A percentile compares a stretch with the other conserved stretches of the same genome.
Evolutionary conservation across 2,329 filamentous ascomycete species (phyloP).

Genomic region (Diplodia intermedia): DNA sequence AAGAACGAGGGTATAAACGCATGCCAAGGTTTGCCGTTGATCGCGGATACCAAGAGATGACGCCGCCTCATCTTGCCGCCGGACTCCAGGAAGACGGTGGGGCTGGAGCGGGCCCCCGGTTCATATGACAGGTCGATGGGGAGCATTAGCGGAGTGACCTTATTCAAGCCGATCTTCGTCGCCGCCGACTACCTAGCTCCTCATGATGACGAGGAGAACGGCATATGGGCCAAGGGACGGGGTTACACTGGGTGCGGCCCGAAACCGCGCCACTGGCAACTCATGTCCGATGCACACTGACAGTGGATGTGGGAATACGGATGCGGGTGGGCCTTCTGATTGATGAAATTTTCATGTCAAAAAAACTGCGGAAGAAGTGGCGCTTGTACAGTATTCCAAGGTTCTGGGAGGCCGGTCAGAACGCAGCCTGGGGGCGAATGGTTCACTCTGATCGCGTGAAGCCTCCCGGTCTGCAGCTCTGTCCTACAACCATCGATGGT

Average conservation of each 20-base stretch:
- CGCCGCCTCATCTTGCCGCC: constrained; percentile 18
- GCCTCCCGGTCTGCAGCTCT: constrained; percentile 14
- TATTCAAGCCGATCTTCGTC: constrained; percentile 8
- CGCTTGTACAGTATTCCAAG: constrained; percentile 17
- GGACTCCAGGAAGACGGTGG: constrained; percentile 12
- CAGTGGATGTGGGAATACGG: constrained; percentile 18
- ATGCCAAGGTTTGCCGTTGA: constrained; percentile 15
- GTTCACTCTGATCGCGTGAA: constrained; percentile 14
- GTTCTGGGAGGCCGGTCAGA: constrained; percentile 9
- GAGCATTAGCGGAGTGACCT: constrained; percentile 8
- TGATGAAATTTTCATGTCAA: constrained; percentile 24
- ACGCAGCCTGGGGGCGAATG: background rate
- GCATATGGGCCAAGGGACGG: constrained; percentile 14
- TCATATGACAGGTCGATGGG: constrained; percentile 19
- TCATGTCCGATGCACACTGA: constrained; percentile 19
- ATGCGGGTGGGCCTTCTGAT: constrained; percentile 28
- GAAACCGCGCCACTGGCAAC: constrained; percentile 21
- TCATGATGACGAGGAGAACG: background rate
- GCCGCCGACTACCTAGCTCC: constrained; percentile 9
- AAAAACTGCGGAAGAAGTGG: constrained; percentile 20
- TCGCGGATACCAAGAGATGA: constrained; percentile 16
- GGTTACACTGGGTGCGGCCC: constrained; percentile 22
- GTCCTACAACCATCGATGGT: constrained; percentile 21
- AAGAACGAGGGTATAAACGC: constrained; percentile 26
- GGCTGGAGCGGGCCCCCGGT: constrained; percentile 9